Base-by-base conservation (phyloP, 164 flowering plant genomes). In the Saururus chinensis region DNA sequence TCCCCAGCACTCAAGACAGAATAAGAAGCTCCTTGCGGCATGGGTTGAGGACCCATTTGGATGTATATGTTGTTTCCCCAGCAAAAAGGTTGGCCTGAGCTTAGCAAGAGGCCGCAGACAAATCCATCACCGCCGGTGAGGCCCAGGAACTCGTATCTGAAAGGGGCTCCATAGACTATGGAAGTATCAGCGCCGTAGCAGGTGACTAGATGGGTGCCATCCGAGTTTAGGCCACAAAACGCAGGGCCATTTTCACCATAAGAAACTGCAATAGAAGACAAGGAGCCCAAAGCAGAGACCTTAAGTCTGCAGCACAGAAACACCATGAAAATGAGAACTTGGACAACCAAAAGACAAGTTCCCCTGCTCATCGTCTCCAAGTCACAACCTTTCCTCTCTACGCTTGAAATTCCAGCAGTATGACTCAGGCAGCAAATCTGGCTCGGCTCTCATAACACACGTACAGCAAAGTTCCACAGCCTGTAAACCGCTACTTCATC, bases 201-300 rank as follows among this genome's bases (percentile, higher is more conserved):
- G 40, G 57, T 71, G 61, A 82, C 96, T 26, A 76, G 69, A 73
- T 88, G 95, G 67, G 99, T 81, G 37, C 92, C 92, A 73, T 88
- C 97, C 53, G 95, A 70, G 59, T 76, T 88, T 26, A 88, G 35
- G 19, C 95, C 95, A 71, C 97, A 93, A 74, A 90, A 88, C 20
- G 70, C 96, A 60, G 97, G 75, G 19, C 99, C 99, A 70, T 81
- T 78, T 63, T 84, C 99, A 41, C 99, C 97, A 72, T 93, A 90
- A 5, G 96, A 90, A 42, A 88, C 80, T 40, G 99, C 89, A 70
- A 93, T 80, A 25, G 95, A 74, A 37, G 98, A 84, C 97, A 93
- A 90, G 35, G 98, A 88, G 19, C 98, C 98, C 30, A 90, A 70
- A 48, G 90, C 80, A 17, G 77, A 74, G 56, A 78, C 96, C 14